Percentiles rank a stretch among this genome's conserved stretches.
Conservation (phyloP, 345 rosid genomes). For the Heritiera fomes region DNA sequence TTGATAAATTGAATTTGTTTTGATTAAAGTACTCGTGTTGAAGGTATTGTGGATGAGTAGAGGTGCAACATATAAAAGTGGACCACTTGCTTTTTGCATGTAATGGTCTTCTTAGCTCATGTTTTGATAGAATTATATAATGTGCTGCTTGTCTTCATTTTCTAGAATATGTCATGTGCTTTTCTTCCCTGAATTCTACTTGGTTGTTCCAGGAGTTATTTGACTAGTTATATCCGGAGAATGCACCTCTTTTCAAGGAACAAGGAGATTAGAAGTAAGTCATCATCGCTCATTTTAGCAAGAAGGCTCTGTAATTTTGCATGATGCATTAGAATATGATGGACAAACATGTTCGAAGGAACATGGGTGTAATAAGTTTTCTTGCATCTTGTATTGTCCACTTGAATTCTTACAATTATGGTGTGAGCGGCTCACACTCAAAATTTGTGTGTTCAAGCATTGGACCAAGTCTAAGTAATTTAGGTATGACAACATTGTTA, state of each 20-base stretch:
- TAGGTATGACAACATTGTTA: constrained; percentile 64
- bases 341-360: neutral
- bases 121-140: neutral
- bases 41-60: neutral
- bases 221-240: neutral
- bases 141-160: neutral
- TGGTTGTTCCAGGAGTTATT: neutral
- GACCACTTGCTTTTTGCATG: neutral
- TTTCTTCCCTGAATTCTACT: neutral
- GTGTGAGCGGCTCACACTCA: constrained; percentile 60
- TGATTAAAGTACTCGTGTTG: neutral
- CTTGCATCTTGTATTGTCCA: neutral
- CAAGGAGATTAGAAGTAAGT: neutral
- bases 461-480: constrained; percentile 69
- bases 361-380: neutral
- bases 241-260: neutral
- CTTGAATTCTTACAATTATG: constrained; percentile 25
- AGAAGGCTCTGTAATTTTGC: neutral
- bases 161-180: neutral
- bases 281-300: neutral
- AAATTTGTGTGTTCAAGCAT: constrained; percentile 83
- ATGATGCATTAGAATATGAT: neutral
- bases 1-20: neutral
- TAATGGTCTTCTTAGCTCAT: neutral
- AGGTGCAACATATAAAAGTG: neutral